Conservation (phyloP, 768 basidiomycete genomes). For the Clavaria fumosa region DNA sequence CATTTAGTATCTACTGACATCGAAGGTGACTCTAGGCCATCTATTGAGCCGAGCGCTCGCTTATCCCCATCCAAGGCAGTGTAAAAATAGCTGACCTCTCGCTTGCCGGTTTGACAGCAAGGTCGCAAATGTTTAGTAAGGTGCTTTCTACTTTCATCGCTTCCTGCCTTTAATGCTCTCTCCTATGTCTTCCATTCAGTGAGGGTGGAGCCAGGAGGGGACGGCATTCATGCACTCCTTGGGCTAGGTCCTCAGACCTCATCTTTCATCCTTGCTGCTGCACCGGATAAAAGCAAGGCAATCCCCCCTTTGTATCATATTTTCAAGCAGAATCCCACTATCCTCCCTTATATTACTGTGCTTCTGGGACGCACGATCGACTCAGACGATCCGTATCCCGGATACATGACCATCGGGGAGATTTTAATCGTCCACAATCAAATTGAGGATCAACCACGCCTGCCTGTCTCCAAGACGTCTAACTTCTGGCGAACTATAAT, state of each 20-base stretch:
- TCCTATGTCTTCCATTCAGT: constrained; percentile 6
- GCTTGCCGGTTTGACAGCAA: constrained; percentile 12
- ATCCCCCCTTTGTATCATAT: constrained; percentile 43
- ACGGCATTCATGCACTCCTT: constrained; percentile 10
- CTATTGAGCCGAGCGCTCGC: too few species aligned
- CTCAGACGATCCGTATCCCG: constrained; percentile 34
- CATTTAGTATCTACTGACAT: constrained; percentile 11
- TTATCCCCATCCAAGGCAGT: constrained; percentile 6
- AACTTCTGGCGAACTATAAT: constrained; percentile 31
- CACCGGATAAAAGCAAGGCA: constrained; percentile 6
- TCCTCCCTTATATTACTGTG: constrained; percentile 47
- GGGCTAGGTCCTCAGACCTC: constrained; percentile 13
- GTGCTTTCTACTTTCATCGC: neutral
- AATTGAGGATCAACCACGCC: constrained; percentile 34
- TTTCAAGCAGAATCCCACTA: constrained; percentile 41
- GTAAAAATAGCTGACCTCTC: constrained; percentile 9
- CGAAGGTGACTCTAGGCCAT: too few species aligned
- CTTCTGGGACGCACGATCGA: constrained; percentile 47
- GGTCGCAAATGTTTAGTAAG: constrained; percentile 12
- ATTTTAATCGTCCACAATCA: constrained; percentile 31
- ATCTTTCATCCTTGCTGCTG: constrained; percentile 9
- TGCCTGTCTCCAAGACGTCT: constrained; percentile 25
- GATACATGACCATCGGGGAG: constrained; percentile 50
- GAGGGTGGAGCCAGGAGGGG: constrained; percentile 3
- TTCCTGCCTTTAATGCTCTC: neutral